Percentiles rank a stretch among this genome's conserved stretches.
Evolutionary conservation across 2,329 filamentous ascomycete genomes (phyloP).

Genomic region (Sarocladium brachiariae): DNA sequence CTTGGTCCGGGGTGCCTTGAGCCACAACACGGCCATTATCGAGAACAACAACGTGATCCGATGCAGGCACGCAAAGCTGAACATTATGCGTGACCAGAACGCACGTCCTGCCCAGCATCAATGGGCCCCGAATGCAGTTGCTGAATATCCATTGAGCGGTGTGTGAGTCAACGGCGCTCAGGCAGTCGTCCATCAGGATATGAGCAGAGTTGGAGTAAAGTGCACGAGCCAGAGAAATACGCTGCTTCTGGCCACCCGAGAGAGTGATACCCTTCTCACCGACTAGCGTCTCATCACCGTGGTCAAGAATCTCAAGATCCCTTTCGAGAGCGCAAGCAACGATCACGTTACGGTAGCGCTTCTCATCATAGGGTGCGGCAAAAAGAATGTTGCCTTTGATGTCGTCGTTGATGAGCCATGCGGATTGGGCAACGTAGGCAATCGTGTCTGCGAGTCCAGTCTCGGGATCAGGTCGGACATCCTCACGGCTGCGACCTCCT

Average conservation of each 20-base stretch:
- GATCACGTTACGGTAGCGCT: conserved; percentile 81
- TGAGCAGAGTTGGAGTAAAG: conserved; percentile 94
- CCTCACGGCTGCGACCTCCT: conserved; percentile 77
- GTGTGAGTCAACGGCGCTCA: conserved; percentile 95
- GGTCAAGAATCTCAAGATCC: conserved; percentile 86
- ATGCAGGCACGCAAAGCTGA: conserved; percentile 73
- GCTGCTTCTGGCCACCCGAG: conserved; percentile 94
- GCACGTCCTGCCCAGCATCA: conserved; percentile 86
- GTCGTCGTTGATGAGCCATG: conserved; percentile 93
- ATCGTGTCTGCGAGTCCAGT: conserved; percentile 87
- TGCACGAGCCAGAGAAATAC: conserved; percentile 91
- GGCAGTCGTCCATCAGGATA: conserved; percentile 85
- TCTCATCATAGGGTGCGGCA: conserved; percentile 69
- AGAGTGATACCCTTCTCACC: conserved; percentile 96
- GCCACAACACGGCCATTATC: conserved; percentile 76
- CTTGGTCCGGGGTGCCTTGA: conserved; percentile 70
- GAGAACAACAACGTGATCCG: conserved; percentile 75
- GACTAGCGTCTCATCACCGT: conserved; percentile 86
- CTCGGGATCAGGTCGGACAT: conserved; percentile 71
- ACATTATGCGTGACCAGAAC: conserved; percentile 95
- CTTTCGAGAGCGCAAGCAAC: conserved; percentile 85
- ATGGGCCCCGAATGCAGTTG: conserved; percentile 79
- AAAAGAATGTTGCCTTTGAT: conserved; percentile 97
- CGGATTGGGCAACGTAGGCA: conserved; percentile 93
- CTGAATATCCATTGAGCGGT: conserved; percentile 98